Conservation (phyloP, 192 early-diverging fungal genomes). For the Podila epigama region DNA sequence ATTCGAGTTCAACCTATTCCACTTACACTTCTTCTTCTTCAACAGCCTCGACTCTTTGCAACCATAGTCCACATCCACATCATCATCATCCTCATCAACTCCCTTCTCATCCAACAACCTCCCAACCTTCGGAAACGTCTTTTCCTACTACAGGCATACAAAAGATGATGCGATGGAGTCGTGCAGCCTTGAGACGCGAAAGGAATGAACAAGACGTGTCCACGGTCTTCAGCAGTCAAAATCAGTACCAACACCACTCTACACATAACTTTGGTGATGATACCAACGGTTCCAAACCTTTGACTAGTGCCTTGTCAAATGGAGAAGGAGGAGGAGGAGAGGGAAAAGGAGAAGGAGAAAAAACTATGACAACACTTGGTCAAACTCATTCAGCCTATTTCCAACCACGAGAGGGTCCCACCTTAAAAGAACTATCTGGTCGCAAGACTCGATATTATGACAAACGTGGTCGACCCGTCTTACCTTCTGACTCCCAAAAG, state of each 20-base stretch:
- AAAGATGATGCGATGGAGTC: not conserved
- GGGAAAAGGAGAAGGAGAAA: too few species aligned
- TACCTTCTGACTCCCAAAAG: not conserved
- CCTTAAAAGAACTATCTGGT: slow-evolving; percentile 2
- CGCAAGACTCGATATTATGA: slow-evolving; percentile 5
- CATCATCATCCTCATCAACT: not conserved
- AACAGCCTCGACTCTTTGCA: slow-evolving; percentile 4
- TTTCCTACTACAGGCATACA: not conserved
- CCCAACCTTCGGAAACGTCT: too few species aligned
- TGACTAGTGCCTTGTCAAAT: too few species aligned
- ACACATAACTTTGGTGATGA: too few species aligned
- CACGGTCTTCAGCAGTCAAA: too few species aligned
- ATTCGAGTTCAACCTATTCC: slow-evolving; percentile 2
- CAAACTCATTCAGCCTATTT: not conserved
- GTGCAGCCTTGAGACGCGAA: not conserved
- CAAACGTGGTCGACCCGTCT: not conserved
- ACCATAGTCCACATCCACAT: not conserved
- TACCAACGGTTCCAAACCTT: too few species aligned
- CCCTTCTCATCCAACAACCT: not conserved
- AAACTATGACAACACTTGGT: not conserved
- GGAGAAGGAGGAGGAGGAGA: too few species aligned
- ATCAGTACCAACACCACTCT: too few species aligned
- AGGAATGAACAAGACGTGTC: not conserved
- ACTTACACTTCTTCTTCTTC: not conserved
- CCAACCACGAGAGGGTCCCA: not conserved